Evolutionary conservation across 768 basidiomycete genomes (phyloP), one percentile per base, ranked within the genome.

Genomic region (Psilocybe cyanescens): DNA sequence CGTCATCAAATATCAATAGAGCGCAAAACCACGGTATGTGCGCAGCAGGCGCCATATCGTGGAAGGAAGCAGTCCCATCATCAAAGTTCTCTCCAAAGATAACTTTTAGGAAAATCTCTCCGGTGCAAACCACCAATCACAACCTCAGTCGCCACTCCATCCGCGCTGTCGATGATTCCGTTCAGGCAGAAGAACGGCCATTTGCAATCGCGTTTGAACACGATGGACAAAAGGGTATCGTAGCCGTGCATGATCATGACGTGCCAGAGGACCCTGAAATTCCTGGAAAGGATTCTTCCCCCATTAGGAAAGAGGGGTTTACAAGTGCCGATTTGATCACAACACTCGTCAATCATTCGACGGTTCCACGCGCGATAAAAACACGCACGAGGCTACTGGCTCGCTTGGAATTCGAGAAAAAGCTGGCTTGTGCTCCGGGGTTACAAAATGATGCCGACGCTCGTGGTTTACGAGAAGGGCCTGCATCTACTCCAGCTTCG

Each of bases 401-500:
- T 59, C 78, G 75, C 68, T 76, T 86, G 57, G 72, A 76, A 60
- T 71, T 75, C 62, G 84, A 83, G 72, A 82, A 79, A 71, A 62
- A 63, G 46, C 67, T 67, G 30, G 72, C 74, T 64, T 61, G 59
- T 45, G 57, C 44, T 45, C 55, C 57, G 61, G 54, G 33, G 45
- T 37, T 58, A 57, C 49, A 48, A 19, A n/a, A 14, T 58, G 51
- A 48, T 11, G 19, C 46, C 30, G 52, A 52, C 19, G 19, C 48
- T 16, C 35, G 24, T 52, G 55, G 7, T 57, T 60, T 49, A 50
- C 55, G 14, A 50, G 45, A 44, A n/a, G 35, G 35, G 29, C 12
- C 45, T 14, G 29, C 51, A 39, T 30, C 28, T 41, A 35, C n/a
- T 51, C 51, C 16, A n/a, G 17, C 51, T 35, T 62, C 50, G 30